Evolutionary conservation across 192 early-diverging fungal genomes (phyloP).

Genomic region (Umbelopsis sp.): DNA sequence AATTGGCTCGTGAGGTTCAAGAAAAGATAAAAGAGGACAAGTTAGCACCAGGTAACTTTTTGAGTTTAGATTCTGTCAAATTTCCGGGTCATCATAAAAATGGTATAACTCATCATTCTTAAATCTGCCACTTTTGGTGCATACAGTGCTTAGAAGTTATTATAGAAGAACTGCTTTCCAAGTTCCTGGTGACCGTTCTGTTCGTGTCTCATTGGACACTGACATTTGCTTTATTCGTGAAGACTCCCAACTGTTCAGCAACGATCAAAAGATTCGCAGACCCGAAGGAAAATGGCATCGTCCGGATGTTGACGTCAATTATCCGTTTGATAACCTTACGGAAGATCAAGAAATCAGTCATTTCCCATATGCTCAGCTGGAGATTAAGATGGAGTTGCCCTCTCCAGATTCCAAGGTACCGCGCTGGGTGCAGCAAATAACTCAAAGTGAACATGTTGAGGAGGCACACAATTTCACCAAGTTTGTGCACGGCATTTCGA

Average conservation of each 20-base stretch:
- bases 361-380: slow-evolving; percentile 95
- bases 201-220: slow-evolving; percentile 95
- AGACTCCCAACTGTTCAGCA: slow-evolving; percentile 61
- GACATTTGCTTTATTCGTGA: slow-evolving; percentile 96
- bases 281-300: slow-evolving; percentile 88
- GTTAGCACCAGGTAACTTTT: slow-evolving; percentile 64
- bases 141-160: slow-evolving; percentile 78
- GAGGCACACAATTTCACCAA: slow-evolving; percentile 86
- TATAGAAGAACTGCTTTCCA: slow-evolving; percentile 99
- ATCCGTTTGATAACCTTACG: slow-evolving; percentile 79
- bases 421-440: slow-evolving; percentile 78
- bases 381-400: slow-evolving; percentile 81
- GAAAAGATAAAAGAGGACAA: slow-evolving; percentile 64
- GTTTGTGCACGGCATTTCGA: slow-evolving; percentile 81
- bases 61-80: neutral
- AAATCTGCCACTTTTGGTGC: neutral
- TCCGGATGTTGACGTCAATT: slow-evolving; percentile 77
- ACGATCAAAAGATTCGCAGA: slow-evolving; percentile 67
- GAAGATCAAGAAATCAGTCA: slow-evolving; percentile 77
- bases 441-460: slow-evolving; percentile 71
- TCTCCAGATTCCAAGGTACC: slow-evolving; percentile 62
- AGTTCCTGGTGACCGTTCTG: slow-evolving; percentile 91
- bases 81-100: too few relatives aligned
- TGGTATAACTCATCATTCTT: neutral
- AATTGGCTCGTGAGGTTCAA: slow-evolving; percentile 74